Evolutionary conservation across 495 filamentous ascomycete species (phyloP).

Genomic region (Podospora appendiculata): DNA sequence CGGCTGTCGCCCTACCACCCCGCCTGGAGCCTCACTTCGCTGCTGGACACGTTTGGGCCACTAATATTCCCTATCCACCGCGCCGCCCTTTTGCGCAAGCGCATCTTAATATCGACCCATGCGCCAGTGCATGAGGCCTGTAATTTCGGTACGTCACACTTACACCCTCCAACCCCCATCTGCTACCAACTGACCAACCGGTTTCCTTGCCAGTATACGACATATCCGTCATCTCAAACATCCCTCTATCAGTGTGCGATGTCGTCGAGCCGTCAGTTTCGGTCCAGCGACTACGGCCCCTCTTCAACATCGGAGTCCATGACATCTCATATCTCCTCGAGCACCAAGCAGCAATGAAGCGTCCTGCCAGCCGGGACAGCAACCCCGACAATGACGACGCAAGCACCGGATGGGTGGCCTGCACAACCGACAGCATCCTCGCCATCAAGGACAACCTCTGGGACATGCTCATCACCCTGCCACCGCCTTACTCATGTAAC

Average conservation of each 20-base stretch:
- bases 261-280: constrained; percentile 54
- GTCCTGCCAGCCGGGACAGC: constrained; percentile 11
- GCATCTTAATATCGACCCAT: constrained; percentile 75
- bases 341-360: constrained; percentile 33
- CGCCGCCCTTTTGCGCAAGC: constrained; percentile 79
- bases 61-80: constrained; percentile 84
- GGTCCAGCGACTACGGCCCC: constrained; percentile 62
- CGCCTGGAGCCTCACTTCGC: constrained; percentile 66
- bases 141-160: constrained; percentile 63
- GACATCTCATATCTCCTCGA: constrained; percentile 75
- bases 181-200: too few species aligned
- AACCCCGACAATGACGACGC: constrained; percentile 16
- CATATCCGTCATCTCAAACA: constrained; percentile 79
- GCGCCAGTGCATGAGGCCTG: constrained; percentile 80
- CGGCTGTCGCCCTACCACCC: constrained; percentile 74
- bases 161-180: not conserved
- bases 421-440: constrained; percentile 88
- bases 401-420: constrained; percentile 70
- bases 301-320: constrained; percentile 87
- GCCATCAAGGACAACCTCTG: constrained; percentile 77
- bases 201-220: constrained; percentile 61
- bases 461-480: constrained; percentile 78
- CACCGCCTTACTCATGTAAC: constrained; percentile 44
- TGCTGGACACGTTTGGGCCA: constrained; percentile 80
- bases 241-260: constrained; percentile 56